Base-by-base conservation (phyloP, 1,284 basidiomycete species). In the Ustilago loliicola region DNA sequence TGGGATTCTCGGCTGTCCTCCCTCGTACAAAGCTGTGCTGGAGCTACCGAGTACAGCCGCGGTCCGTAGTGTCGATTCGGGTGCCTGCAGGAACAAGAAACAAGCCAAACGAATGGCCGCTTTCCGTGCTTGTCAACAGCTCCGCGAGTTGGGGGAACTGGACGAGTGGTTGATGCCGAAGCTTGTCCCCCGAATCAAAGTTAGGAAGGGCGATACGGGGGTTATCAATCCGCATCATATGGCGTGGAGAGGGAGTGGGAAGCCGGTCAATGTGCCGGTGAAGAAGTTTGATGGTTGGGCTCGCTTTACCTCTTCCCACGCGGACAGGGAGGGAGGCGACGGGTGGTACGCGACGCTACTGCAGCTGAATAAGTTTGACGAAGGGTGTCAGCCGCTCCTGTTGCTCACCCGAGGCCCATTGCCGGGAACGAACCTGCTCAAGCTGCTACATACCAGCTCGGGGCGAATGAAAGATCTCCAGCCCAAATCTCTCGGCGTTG, bases 121-220 rank as follows among this genome's bases (percentile, higher is more conserved):
- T 19, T 79, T 82, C 54, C 38, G 50, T 23, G 79, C 77, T 3
- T 75, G 76, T 47, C 48, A 65, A 47, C 57, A 66, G 51, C 60
- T 82, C 17, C 56, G 72, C 17, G 36, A 65, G 45, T 27, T 79
- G 8, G 70, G 63, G 10, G 77, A 75, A 40, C 61, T 82, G 34
- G 80, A 82, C n/a, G 68, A 77, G 13, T 67, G 66, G 55, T 51
- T 80, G 13, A 69, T 78, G 63, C 79, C 73, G 3, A 65, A 64
- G 45, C 40, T 71, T 13, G 5, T 71, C 48, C 63, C 30, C 9
- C 10, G 32, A n/a, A 8, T 52, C 2, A 45, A 34, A 17, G 25
- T 30, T 2, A 55, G 27, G 3, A 30, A 23, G 9, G 56, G 21
- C 10, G 47, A 23, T 4, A 48, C 2, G 4, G 53, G 42, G 0